Evolutionary conservation across 306 rosid species (phyloP), one percentile per base, ranked within the genome.

Genomic region (Senna siamea): DNA sequence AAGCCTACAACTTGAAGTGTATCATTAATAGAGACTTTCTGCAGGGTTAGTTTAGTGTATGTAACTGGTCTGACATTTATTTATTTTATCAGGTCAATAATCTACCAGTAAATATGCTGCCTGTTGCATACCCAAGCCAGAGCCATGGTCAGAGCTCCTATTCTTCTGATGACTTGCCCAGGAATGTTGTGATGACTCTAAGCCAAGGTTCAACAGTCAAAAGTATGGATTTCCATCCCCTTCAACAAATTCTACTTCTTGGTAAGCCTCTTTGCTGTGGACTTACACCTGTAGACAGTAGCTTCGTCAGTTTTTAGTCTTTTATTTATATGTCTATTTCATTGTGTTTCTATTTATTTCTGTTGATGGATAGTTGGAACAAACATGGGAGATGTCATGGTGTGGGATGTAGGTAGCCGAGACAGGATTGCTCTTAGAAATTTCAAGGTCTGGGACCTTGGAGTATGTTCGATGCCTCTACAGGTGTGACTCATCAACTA

Each of bases 221-320:
- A 86, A 95, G 99, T 70, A 87, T 95, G 96, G 98, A 95, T 79
- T 95, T 95, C 75, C 97, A 95, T 80, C 98, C 99, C 18, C 81
- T 85, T 76, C 97, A 92, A 73, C 99, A 88, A 82, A 85, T 87
- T 85, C 72, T 88, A 66, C 99, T 95, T 80, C 93, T 95, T 78
- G 99, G 99, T 95, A 81, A 80, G 90, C 50, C 66, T 62, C 70
- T 78, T 75, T 61, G 19, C 9, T 37, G 7, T 61, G 55, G 34
- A 65, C 70, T 41, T 77, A 64, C 44, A 9, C 7, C 10, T 50
- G 62, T 62, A 3, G 14, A 59, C 52, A 13, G 38, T 59, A 30
- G 10, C 52, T 46, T 48, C 69, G 59, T 51, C 66, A 26, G 20
- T 79, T 78, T 83, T 28, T 77, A 38, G 13, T 70, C 9, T 48